These are phyloP conservation scores for Hypoxylon sp. DNA, from an alignment of 2,329 filamentous ascomycete genomes.

Conservation along the genomic window DNA sequence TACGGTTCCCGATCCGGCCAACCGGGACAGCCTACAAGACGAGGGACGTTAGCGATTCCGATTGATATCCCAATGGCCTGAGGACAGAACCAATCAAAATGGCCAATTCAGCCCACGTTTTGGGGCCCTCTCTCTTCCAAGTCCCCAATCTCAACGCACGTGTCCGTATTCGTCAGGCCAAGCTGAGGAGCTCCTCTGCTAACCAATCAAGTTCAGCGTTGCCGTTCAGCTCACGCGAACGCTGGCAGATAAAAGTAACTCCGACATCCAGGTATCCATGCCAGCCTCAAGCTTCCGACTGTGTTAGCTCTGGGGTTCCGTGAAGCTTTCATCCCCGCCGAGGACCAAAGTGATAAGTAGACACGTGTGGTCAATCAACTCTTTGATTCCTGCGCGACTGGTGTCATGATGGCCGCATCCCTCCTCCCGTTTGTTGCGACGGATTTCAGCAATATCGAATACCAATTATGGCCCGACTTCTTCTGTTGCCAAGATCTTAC, in stretches of 20 bases:
- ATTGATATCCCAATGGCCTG: conserved; percentile 1
- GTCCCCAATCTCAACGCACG: conserved; percentile 8
- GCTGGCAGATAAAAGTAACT: not conserved
- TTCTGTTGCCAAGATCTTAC: conserved; percentile 30
- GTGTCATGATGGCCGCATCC: conserved; percentile 10
- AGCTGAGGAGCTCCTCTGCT: not conserved
- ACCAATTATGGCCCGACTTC: conserved; percentile 26
- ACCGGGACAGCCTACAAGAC: conserved; percentile 6
- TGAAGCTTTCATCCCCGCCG: conserved; percentile 2
- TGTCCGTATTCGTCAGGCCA: conserved; percentile 6
- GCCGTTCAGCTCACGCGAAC: conserved; percentile 17
- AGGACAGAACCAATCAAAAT: conserved; percentile 31
- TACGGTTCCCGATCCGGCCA: conserved; percentile 13
- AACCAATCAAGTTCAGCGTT: not conserved
- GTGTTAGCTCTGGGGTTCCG: not conserved
- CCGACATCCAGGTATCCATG: conserved; percentile 8
- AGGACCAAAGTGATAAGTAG: conserved; percentile 1
- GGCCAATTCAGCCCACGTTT: conserved; percentile 37
- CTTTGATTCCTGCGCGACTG: conserved; percentile 34
- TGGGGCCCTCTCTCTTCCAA: conserved; percentile 12
- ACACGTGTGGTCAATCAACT: conserved; percentile 28
- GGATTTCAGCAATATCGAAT: conserved; percentile 22
- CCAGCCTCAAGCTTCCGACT: not conserved
- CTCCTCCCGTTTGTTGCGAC: conserved; percentile 18
- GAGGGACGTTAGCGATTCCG: not conserved